These are phyloP conservation scores for Pseudocercospora vitis DNA, from an alignment of 2,329 filamentous ascomycete genomes.

Conservation along the genomic window DNA sequence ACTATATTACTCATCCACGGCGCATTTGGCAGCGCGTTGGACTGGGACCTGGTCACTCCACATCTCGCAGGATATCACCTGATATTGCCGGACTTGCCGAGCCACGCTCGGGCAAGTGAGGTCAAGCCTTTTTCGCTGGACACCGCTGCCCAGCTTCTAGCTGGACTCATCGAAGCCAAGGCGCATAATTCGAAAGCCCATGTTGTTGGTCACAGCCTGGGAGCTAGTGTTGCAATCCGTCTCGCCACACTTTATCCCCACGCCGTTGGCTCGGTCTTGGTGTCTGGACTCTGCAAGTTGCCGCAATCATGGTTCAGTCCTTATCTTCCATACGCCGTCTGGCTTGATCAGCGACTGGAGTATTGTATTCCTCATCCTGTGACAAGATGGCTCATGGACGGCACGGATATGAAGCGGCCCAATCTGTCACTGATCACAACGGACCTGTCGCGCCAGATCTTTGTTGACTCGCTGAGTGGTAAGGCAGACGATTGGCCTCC, in stretches of 20 bases:
- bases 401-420: slow-evolving; percentile 20
- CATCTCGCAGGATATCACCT: slow-evolving; percentile 29
- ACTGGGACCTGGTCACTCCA: slow-evolving; percentile 30
- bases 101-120: slow-evolving; percentile 25
- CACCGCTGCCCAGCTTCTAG: slow-evolving; percentile 24
- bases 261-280: slow-evolving; percentile 26
- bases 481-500: slow-evolving; percentile 18
- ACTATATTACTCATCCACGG: slow-evolving; percentile 33
- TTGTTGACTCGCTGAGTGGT: slow-evolving; percentile 15
- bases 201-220: slow-evolving; percentile 33
- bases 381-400: slow-evolving; percentile 29
- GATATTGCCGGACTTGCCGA: slow-evolving; percentile 29
- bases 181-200: slow-evolving; percentile 26
- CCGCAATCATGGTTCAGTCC: slow-evolving; percentile 12
- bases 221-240: slow-evolving; percentile 29
- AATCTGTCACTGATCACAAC: not conserved
- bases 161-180: slow-evolving; percentile 25
- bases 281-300: slow-evolving; percentile 27
- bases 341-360: slow-evolving; percentile 23
- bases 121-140: slow-evolving; percentile 27
- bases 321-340: slow-evolving; percentile 23
- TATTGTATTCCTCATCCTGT: slow-evolving; percentile 20
- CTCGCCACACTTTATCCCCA: slow-evolving; percentile 26
- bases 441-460: slow-evolving; percentile 22
- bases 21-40: slow-evolving; percentile 20